A percentile compares a stretch with the other conserved stretches of the same genome.
Conservation (phyloP, 805 yeast genomes). For the Brettanomyces naardenensis region DNA sequence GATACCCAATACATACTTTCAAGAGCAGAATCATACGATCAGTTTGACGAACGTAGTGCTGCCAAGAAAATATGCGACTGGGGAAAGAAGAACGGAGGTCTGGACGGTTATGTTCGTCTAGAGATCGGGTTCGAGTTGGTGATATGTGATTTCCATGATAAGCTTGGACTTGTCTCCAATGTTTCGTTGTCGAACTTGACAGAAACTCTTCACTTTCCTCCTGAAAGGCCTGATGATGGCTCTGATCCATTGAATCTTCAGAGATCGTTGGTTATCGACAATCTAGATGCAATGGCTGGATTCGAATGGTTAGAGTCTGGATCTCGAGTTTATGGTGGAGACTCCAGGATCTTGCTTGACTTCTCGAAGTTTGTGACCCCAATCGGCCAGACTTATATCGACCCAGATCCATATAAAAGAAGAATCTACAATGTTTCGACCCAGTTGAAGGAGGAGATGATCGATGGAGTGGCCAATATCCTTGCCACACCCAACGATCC, state of each 20-base stretch:
- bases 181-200: constrained; percentile 31
- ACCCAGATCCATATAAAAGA: constrained; percentile 39
- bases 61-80: constrained; percentile 49
- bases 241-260: constrained; percentile 1
- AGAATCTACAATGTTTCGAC: constrained; percentile 30
- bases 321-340: constrained; percentile 37
- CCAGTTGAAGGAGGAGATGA: constrained; percentile 28
- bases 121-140: constrained; percentile 59
- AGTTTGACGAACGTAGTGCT: constrained; percentile 33
- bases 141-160: constrained; percentile 49
- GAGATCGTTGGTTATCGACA: constrained; percentile 20
- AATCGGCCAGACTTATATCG: constrained; percentile 39
- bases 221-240: constrained; percentile 7
- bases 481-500: constrained; percentile 30
- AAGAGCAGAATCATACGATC: constrained; percentile 22
- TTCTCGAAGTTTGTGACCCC: constrained; percentile 46
- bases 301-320: constrained; percentile 44
- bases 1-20: constrained; percentile 44
- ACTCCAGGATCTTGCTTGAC: constrained; percentile 41
- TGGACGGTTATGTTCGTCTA: constrained; percentile 51
- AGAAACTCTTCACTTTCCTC: constrained; percentile 32
- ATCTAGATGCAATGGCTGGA: constrained; percentile 25
- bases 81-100: constrained; percentile 37
- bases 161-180: constrained; percentile 38
- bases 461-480: constrained; percentile 26